Percentiles rank a stretch among this genome's conserved stretches.
Evolutionary conservation across 208 protist species (phyloP).

Genomic region (Crithidia expoeki): DNA sequence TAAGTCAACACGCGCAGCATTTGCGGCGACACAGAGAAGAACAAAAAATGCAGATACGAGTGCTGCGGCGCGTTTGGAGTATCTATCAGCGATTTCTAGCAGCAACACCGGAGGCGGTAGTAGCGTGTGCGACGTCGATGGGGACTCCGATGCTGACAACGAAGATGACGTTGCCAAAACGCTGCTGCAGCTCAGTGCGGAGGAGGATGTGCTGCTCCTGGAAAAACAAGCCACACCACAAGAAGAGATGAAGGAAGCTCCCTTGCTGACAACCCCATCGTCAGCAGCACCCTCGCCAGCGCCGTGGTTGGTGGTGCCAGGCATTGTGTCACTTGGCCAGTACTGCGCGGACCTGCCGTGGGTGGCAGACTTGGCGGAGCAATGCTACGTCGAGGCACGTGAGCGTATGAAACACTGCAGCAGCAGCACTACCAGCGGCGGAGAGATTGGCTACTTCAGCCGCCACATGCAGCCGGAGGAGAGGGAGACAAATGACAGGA

Average conservation of each 20-base stretch:
- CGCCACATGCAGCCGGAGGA: slow-evolving; percentile 16
- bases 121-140: slow-evolving; percentile 11
- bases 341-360: slow-evolving; percentile 45
- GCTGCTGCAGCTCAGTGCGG: slow-evolving; percentile 9
- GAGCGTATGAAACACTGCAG: slow-evolving; percentile 25
- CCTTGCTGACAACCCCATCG: too few species aligned
- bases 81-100: too few species aligned
- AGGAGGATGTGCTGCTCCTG: too few species aligned
- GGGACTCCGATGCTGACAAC: slow-evolving; percentile 14
- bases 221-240: too few species aligned
- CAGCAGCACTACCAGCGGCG: background rate
- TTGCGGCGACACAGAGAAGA: background rate
- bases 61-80: too few species aligned
- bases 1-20: background rate
- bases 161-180: slow-evolving; percentile 8
- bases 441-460: slow-evolving; percentile 25
- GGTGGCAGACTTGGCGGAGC: slow-evolving; percentile 29
- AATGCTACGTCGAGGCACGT: slow-evolving; percentile 27
- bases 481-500: background rate
- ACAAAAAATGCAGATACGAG: background rate
- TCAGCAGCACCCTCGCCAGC: background rate
- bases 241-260: too few species aligned
- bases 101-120: too few species aligned
- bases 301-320: slow-evolving; percentile 35
- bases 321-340: slow-evolving; percentile 38